Evolutionary conservation across 495 filamentous ascomycete genomes (phyloP).

Genomic region (Trichocladium antarcticum): DNA sequence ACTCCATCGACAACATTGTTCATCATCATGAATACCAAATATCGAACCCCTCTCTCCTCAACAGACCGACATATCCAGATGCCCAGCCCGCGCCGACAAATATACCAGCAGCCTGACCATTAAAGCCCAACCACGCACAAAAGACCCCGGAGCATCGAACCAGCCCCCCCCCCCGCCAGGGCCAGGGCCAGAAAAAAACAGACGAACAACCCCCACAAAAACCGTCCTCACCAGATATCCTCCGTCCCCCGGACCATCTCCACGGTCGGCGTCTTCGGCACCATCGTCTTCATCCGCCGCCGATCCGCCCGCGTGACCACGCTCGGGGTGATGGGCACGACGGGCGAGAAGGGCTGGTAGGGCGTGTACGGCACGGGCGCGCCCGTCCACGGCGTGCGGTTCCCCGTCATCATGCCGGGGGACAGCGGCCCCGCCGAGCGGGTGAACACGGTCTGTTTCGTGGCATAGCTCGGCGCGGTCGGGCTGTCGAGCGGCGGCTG

Average conservation of each 20-base stretch:
- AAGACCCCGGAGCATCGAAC: too few species aligned
- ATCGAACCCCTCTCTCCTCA: background rate
- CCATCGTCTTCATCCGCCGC: slow-evolving; percentile 52
- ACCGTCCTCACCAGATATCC: slow-evolving; percentile 49
- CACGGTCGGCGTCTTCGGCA: slow-evolving; percentile 44
- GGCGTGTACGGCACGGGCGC: slow-evolving; percentile 73
- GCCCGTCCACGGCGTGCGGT: slow-evolving; percentile 58
- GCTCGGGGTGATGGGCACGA: slow-evolving; percentile 77
- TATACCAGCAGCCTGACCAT: background rate
- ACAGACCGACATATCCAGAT: background rate
- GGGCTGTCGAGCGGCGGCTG: slow-evolving; percentile 42
- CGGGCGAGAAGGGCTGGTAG: slow-evolving; percentile 83
- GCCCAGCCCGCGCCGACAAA: background rate
- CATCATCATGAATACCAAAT: slow-evolving; percentile 7
- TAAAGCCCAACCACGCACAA: too few species aligned
- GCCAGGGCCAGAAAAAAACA: too few species aligned
- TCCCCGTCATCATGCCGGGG: slow-evolving; percentile 30
- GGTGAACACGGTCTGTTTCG: slow-evolving; percentile 72
- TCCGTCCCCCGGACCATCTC: slow-evolving; percentile 43
- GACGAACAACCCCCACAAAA: background rate
- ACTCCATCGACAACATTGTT: too few species aligned
- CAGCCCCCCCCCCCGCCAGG: too few species aligned
- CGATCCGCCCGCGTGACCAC: slow-evolving; percentile 65
- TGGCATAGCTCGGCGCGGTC: slow-evolving; percentile 31
- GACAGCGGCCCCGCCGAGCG: slow-evolving; percentile 37